Percentiles rank a stretch among this genome's conserved stretches.
phyloP scores from a whole-genome alignment of 164 flowering plant genomes.

The Chimonanthus praecox region DNA sequence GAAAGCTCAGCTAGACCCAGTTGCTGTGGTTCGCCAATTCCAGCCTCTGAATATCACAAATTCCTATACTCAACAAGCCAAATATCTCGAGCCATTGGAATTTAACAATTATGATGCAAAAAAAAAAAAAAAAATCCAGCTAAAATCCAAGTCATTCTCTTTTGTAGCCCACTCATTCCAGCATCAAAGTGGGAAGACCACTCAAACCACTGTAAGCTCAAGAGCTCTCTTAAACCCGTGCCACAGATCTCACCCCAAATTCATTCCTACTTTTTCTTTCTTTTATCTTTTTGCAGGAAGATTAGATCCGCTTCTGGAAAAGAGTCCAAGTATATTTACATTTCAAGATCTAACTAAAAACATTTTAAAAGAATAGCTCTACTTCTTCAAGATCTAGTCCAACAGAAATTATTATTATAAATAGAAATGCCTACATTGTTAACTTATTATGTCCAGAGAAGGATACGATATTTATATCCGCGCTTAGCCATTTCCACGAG shows the following conservation, averaged over 20 bases:
- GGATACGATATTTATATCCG: slow-evolving; percentile 89
- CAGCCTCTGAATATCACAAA: not conserved
- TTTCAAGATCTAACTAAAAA: too few species aligned
- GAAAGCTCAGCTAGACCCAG: too few species aligned
- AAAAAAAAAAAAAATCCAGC: not conserved
- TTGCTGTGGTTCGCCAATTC: not conserved
- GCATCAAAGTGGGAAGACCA: not conserved
- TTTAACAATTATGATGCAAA: not conserved
- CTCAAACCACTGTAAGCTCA: not conserved
- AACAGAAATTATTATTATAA: too few species aligned
- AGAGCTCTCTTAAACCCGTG: not conserved
- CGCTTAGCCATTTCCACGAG: slow-evolving; percentile 30
- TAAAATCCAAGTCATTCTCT: not conserved
- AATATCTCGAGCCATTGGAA: not conserved
- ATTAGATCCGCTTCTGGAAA: not conserved
- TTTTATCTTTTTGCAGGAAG: not conserved
- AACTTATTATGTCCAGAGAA: slow-evolving; percentile 6
- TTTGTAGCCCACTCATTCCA: not conserved
- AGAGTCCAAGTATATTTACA: too few species aligned
- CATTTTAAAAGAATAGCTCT: too few species aligned
- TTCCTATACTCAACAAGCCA: not conserved
- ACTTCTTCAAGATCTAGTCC: too few species aligned
- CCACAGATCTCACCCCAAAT: not conserved
- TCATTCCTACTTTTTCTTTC: not conserved
- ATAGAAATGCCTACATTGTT: too few species aligned